phyloP scores from a whole-genome alignment of 192 early-diverging fungal species.

The Backusella sp. region DNA sequence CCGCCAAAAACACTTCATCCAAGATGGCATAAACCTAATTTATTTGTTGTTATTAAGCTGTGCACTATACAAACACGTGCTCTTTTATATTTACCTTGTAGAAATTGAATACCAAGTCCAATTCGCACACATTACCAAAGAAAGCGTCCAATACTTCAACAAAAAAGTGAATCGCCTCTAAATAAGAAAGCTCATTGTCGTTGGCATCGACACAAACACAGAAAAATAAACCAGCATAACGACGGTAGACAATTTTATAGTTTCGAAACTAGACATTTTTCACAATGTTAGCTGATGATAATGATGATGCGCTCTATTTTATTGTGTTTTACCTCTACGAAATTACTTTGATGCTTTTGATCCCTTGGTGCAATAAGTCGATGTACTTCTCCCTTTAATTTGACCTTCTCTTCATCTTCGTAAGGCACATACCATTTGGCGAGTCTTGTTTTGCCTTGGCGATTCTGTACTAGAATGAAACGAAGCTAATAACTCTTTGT shows the following conservation, averaged over 20 bases:
- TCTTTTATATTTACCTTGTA: conserved; percentile 61
- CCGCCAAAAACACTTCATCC: conserved; percentile 97
- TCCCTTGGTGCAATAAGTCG: conserved; percentile 93
- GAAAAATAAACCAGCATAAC: conserved; percentile 98
- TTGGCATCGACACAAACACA: conserved; percentile 98
- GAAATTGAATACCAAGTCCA: conserved; percentile 98
- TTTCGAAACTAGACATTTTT: conserved; percentile 75
- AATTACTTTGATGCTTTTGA: conserved; percentile 96
- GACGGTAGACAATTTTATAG: conserved; percentile 97
- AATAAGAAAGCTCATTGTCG: conserved; percentile 93
- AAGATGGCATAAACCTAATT: conserved; percentile 86
- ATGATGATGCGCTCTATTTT: background rate
- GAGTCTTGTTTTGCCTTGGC: conserved; percentile 96
- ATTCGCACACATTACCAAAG: conserved; percentile 98
- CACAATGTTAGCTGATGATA: background rate
- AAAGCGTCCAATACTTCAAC: conserved; percentile 98
- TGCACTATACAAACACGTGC: background rate
- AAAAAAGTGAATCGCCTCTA: conserved; percentile 99
- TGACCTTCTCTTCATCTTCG: conserved; percentile 91
- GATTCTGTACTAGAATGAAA: conserved; percentile 98
- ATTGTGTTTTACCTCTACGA: conserved; percentile 77
- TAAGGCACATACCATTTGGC: conserved; percentile 97
- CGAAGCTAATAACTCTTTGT: conserved; percentile 58
- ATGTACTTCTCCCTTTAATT: conserved; percentile 95
- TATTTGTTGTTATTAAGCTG: conserved; percentile 19